Evolutionary conservation across 2,329 filamentous ascomycete species (phyloP).

Genomic region (Uncinocarpus reesii): DNA sequence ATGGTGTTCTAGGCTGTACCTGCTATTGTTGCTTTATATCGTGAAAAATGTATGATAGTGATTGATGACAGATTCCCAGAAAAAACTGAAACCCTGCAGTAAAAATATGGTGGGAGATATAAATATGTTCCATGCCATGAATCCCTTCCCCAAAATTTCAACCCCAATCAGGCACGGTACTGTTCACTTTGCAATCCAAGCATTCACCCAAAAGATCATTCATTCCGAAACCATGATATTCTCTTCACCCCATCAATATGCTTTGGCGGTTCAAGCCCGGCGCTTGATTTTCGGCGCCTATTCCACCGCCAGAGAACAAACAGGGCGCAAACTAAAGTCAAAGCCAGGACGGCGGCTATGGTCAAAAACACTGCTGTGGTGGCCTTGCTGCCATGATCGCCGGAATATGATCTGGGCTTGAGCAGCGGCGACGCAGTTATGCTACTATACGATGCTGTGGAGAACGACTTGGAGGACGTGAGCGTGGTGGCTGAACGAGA

Average conservation of each 20-base stretch:
- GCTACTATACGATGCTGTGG: neutral
- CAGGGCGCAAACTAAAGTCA: neutral
- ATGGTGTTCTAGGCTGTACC: neutral
- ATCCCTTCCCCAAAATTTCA: too few relatives aligned
- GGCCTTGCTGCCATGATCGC: neutral
- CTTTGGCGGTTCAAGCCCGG: neutral
- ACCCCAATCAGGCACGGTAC: too few relatives aligned
- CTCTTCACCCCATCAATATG: neutral
- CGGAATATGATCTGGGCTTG: neutral
- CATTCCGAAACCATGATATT: constrained; percentile 4
- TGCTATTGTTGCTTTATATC: neutral
- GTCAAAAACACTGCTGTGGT: neutral
- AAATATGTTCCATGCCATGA: too few relatives aligned
- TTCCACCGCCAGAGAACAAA: neutral
- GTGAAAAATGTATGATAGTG: constrained; percentile 4
- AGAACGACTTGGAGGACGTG: neutral
- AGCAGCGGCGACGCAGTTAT: neutral
- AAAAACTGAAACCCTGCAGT: constrained; percentile 13
- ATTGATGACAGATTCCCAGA: too few relatives aligned
- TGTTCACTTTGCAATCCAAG: too few relatives aligned
- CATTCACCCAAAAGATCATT: neutral
- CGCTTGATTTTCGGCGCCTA: neutral
- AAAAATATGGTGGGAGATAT: neutral
- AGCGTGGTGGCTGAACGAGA: neutral
- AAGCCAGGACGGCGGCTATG: neutral